Evolutionary conservation across 306 rosid genomes (phyloP), one percentile per base, ranked within the genome.

Genomic region (Quercus cerris): DNA sequence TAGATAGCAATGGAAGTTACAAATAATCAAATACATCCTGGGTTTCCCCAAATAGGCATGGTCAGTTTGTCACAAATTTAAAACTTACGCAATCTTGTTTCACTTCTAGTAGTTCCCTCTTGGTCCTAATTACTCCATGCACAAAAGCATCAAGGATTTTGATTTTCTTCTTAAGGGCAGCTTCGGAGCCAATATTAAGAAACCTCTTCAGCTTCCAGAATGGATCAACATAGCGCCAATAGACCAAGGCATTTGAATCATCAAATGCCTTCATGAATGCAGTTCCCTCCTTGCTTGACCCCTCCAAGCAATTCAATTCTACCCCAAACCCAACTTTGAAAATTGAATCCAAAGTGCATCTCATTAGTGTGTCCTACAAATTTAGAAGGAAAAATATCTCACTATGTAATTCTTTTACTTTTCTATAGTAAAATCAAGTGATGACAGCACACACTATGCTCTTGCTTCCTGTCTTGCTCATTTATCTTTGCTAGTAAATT

Each of bases 251-350:
- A 77, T 81, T 88, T 9, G 98, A 86, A 5, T 93, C 94, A 77
- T 93, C 98, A 58, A 91, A 91, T 28, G 93, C 97, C 59, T 87
- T 87, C 91, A 88, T 86, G 81, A 93, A 93, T 9, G 76, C 89
- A 52, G 1, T 75, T 57, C 90, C 93, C 30, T 86, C 85, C 80
- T 87, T 88, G 72, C 77, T 90, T 81, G 92, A 82, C 25, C 88
- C 90, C 72, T 88, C 97, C 68, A 90, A 71, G 87, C 93, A 91
- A 70, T 91, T 86, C 83, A 91, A 73, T n/a, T 93, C 94, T n/a
- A 89, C 86, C 72, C 98, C 98, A 78, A 93, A 93, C 67, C 94
- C 97, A 76, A 93, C 98, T 85, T 91, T 86, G 92, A 91, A 88
- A 78, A 91, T 93, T 22, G 98, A 90, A 52, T 93, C 94, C 84